Evolutionary conservation across 2,329 filamentous ascomycete genomes (phyloP), one percentile per base, ranked within the genome.

Genomic region (Trichoderma endophyticum): DNA sequence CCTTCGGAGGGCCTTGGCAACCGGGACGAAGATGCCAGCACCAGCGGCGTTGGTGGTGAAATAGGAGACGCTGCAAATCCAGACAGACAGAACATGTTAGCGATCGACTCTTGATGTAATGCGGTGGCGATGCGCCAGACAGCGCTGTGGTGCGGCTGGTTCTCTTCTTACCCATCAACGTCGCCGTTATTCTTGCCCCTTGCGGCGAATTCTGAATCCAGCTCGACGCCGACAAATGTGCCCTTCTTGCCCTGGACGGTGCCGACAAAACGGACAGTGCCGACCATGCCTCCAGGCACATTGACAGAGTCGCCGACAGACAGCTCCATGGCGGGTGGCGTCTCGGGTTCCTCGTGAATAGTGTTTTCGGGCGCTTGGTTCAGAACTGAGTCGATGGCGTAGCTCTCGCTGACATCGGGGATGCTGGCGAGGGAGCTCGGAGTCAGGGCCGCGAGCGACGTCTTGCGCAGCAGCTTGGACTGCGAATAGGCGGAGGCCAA

Each of bases 171-270:
- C 93, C 95, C 96, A 76, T 98, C 95, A 70, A 98, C 96, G 81
- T 97, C 95, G 74, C 96, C 96, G 78, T 89, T 97, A 79, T 99
- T 99, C 86, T 99, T 99, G 39, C 96, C 96, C 79, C 92, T 89
- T 66, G 87, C 82, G 39, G 94, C 93, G 84, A 92, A 97, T 76
- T 97, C 93, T 68, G 89, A 85, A 77, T 91, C 90, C 74, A 99
- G 86, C 82, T 99, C 96, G 43, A 99, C 93, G 60, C 96, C 96
- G 36, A 93, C 94, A 85, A 99, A 99, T 24, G 89, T 88, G 65
- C 96, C 96, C 76, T 92, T 94, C 85, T 97, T 98, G 74, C 95
- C 95, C 76, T 91, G 89, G 54, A 99, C 95, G 51, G 86, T 86
- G 59, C 96, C 96, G 73, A 98, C 86, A 79, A 97, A 99, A 80